A percentile compares a stretch with the other conserved stretches of the same genome.
Evolutionary conservation across 345 rosid genomes (phyloP).

Genomic region (Eucalyptus lansdowneana): DNA sequence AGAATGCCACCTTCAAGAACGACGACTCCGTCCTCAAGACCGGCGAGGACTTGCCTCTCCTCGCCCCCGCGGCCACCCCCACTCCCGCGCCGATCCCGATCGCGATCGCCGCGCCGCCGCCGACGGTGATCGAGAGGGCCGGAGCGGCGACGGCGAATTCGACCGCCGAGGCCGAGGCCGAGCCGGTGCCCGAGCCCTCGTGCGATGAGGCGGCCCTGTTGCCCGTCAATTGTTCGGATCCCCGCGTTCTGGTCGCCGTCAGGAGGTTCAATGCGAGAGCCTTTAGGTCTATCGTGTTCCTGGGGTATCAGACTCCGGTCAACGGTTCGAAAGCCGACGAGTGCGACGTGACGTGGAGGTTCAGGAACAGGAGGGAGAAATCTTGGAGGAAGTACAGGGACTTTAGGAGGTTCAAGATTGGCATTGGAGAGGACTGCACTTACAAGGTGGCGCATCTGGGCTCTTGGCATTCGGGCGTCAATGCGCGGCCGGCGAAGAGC

Average conservation of each 20-base stretch:
- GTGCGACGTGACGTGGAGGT: slow-evolving; percentile 41
- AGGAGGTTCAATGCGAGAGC: slow-evolving; percentile 65
- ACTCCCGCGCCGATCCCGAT: slow-evolving; percentile 1
- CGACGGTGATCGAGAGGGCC: slow-evolving; percentile 25
- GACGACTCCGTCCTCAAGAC: slow-evolving; percentile 65
- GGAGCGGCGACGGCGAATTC: slow-evolving; percentile 29
- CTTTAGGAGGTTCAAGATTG: slow-evolving; percentile 77
- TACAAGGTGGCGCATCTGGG: slow-evolving; percentile 46
- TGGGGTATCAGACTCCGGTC: slow-evolving; percentile 60
- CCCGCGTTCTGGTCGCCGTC: slow-evolving; percentile 47
- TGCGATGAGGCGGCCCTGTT: slow-evolving; percentile 25
- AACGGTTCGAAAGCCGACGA: slow-evolving; percentile 61
- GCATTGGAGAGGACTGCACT: slow-evolving; percentile 44
- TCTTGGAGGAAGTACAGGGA: slow-evolving; percentile 94
- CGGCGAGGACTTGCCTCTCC: slow-evolving; percentile 54
- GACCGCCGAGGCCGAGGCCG: not conserved
- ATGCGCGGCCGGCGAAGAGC: slow-evolving; percentile 47
- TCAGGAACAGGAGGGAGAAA: slow-evolving; percentile 50
- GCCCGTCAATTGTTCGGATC: slow-evolving; percentile 84
- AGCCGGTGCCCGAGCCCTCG: not conserved
- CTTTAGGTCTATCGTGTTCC: slow-evolving; percentile 64
- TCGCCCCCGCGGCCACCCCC: not conserved
- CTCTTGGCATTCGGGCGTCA: slow-evolving; percentile 85
- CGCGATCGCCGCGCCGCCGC: slow-evolving; percentile 5
- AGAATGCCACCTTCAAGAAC: slow-evolving; percentile 72